Conservation (phyloP, 2,329 filamentous ascomycete species). For the Aspergillus flavus region DNA sequence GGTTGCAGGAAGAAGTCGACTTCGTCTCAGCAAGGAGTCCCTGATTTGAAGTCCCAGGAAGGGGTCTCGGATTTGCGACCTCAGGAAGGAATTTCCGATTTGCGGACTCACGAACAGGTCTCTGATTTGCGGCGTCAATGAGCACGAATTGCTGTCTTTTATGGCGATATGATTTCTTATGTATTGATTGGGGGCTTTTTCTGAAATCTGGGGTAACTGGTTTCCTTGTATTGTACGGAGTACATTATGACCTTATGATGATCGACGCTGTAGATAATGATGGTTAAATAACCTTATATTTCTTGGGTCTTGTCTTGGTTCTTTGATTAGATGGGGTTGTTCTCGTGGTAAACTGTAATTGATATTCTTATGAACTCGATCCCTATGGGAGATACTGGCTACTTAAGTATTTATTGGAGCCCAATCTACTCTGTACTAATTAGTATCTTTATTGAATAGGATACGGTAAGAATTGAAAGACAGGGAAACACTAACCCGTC, state of each 20-base stretch:
- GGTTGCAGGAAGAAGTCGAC: background rate
- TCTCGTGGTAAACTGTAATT: background rate
- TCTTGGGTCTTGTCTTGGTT: background rate
- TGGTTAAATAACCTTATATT: background rate
- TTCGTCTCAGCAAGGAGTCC: background rate
- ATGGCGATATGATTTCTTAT: background rate
- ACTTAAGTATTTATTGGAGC: background rate
- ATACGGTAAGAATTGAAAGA: background rate
- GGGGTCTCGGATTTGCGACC: background rate
- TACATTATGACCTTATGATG: background rate
- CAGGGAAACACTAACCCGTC: conserved; percentile 24
- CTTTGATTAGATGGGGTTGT: background rate
- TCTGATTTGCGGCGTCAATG: background rate
- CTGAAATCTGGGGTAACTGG: background rate
- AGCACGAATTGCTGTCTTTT: background rate
- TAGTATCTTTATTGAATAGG: background rate
- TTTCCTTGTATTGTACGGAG: background rate
- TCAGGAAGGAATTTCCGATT: background rate
- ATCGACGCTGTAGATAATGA: background rate
- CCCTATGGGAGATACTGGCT: background rate
- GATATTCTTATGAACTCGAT: background rate
- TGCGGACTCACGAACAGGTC: background rate
- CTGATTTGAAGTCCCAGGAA: background rate
- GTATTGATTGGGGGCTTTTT: background rate
- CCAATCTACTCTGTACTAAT: background rate